These are phyloP conservation scores for Suhomyces taliae DNA, from an alignment of 1,139 yeast species.

Conservation along the genomic window DNA sequence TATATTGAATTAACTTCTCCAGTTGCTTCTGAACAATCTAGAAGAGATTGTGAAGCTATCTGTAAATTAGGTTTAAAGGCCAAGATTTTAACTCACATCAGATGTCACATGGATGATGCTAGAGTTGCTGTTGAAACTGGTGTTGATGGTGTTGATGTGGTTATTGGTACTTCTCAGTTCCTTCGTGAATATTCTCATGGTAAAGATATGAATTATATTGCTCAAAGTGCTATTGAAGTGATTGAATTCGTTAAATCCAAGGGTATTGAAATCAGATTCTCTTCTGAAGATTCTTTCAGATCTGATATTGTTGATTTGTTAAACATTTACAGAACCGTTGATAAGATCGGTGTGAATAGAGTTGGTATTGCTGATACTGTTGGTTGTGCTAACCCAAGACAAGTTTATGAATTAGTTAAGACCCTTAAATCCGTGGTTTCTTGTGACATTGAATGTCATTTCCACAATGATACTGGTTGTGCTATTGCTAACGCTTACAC, in stretches of 20 bases:
- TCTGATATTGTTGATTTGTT: constrained; percentile 57
- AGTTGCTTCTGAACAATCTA: constrained; percentile 57
- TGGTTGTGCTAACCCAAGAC: constrained; percentile 63
- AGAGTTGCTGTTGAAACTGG: constrained; percentile 60
- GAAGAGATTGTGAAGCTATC: constrained; percentile 57
- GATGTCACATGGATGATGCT: constrained; percentile 64
- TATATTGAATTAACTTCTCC: constrained; percentile 61
- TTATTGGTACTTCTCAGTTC: constrained; percentile 58
- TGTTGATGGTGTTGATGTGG: constrained; percentile 61
- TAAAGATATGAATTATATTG: constrained; percentile 98
- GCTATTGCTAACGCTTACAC: constrained; percentile 63
- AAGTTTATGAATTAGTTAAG: constrained; percentile 57
- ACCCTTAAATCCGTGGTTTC: constrained; percentile 56
- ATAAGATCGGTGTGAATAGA: constrained; percentile 58
- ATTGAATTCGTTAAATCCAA: constrained; percentile 58
- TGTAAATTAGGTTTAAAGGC: constrained; percentile 57
- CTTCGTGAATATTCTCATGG: constrained; percentile 95
- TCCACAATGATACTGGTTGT: constrained; percentile 64
- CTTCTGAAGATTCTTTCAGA: constrained; percentile 59
- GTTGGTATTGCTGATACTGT: constrained; percentile 65
- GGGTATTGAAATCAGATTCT: constrained; percentile 57
- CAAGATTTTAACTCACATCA: constrained; percentile 56
- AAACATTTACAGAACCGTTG: constrained; percentile 57
- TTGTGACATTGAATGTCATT: constrained; percentile 61
- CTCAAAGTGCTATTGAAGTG: constrained; percentile 71